Evolutionary conservation across 176 grass and related monocot genomes (phyloP).

Genomic region (Aegilops longissima): DNA sequence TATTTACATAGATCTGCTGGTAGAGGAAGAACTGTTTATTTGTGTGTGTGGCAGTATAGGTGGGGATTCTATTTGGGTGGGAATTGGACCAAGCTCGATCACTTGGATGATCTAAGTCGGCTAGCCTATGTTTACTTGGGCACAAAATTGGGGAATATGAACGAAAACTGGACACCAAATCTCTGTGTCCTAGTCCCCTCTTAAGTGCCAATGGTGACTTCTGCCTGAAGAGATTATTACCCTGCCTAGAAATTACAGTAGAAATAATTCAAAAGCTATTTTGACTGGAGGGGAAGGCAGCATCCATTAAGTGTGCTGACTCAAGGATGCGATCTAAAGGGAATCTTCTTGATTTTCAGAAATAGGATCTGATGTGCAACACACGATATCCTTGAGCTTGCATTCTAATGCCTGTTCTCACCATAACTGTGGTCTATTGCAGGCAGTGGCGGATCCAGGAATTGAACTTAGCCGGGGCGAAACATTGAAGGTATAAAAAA

Average conservation of each 20-base stretch:
- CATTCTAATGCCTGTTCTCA: background rate
- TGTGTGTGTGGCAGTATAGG: background rate
- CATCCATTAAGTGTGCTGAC: background rate
- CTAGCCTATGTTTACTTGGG: background rate
- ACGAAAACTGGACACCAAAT: background rate
- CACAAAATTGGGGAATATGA: background rate
- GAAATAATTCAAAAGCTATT: background rate
- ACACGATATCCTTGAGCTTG: background rate
- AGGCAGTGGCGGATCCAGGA: background rate
- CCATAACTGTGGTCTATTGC: background rate
- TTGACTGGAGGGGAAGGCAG: background rate
- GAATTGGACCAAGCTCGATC: background rate
- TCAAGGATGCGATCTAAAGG: background rate
- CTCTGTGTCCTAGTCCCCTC: background rate
- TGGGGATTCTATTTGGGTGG: background rate
- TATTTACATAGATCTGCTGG: background rate
- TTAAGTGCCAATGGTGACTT: background rate
- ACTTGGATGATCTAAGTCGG: background rate
- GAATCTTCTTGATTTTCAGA: background rate
- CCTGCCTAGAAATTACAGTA: background rate
- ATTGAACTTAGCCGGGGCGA: too few species aligned
- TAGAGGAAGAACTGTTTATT: background rate
- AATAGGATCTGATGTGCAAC: background rate
- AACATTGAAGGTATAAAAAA: too few species aligned
- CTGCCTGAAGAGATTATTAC: background rate